Evolutionary conservation across 2,329 filamentous ascomycete species (phyloP).

Genomic region (Trichoderma semiorbis): DNA sequence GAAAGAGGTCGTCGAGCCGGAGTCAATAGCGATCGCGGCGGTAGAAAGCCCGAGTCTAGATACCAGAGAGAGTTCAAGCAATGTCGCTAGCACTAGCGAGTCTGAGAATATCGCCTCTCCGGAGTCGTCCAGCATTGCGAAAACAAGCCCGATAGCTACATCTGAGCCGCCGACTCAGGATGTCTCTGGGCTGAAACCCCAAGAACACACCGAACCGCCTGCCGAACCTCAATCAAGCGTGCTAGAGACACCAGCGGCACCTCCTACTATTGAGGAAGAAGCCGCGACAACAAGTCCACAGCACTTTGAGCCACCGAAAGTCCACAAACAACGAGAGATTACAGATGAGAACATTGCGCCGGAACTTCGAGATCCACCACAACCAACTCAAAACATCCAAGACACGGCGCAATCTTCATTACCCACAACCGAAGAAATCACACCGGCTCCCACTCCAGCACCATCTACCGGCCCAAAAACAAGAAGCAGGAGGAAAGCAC

Average conservation of each 20-base stretch:
- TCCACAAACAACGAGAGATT: not conserved
- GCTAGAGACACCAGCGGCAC: not conserved
- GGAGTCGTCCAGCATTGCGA: not conserved
- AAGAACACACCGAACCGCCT: not conserved
- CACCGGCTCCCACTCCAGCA: not conserved
- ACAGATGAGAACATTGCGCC: conserved; percentile 16
- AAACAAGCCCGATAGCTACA: not conserved
- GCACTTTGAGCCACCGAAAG: not conserved
- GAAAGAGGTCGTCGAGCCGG: conserved; percentile 8
- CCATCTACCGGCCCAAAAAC: conserved; percentile 14
- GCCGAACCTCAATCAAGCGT: not conserved
- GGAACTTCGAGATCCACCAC: conserved; percentile 15
- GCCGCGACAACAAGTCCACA: not conserved
- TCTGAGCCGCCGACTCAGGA: not conserved
- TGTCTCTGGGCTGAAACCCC: not conserved
- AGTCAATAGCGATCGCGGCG: not conserved
- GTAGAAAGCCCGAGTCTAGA: not conserved
- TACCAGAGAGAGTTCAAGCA: not conserved
- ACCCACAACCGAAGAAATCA: not conserved
- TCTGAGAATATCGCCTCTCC: not conserved
- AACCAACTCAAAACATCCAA: not conserved
- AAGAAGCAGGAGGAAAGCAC: conserved; percentile 13
- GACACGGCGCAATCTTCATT: not conserved
- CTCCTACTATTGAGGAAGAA: not conserved
- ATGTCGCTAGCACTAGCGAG: not conserved